Evolutionary conservation across 2,329 filamentous ascomycete genomes (phyloP), one percentile per base, ranked within the genome.

Genomic region (Ophiostoma australiae): DNA sequence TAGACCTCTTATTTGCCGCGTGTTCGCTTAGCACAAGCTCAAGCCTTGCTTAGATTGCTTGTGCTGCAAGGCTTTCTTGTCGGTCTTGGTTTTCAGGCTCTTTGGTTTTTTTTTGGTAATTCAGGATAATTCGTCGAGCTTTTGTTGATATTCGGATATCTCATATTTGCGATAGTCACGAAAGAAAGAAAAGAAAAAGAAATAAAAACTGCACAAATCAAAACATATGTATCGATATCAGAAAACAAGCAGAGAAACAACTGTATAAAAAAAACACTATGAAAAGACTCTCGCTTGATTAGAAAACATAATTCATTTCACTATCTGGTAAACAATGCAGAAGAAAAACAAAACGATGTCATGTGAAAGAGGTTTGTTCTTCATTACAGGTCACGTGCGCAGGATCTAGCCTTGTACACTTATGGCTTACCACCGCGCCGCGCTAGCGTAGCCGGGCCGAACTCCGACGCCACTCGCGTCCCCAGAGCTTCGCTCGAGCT

Each of bases 361-460:
- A 4, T 48, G 17, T 13, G 6, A 37, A 41, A 41, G n/a, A 31
- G 27, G 27, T 31, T 1, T 31, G 3, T 31, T 31, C 27, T 31
- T 31, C 27, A 41, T 41, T 2, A 15, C 5, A 39, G 44, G 44
- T 48, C 44, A 48, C 44, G 44, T 48, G 44, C 17, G 6, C 17
- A 11, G 6, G 4, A 27, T 58, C 52, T n/a, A 58, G 52, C 52
- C 52, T 58, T 27, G 52, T 27, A 58, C 8, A 27, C 10, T 3
- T 10, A 39, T 11, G 3, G 39, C 39, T 11, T 11, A 15, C 52
- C 52, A 31, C n/a, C 27, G 20, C 17, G 33, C 61, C 31, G 58
- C 58, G 58, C 58, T 63, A 63, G 58, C 58, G 58, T 33, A 63
- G 27, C 58, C 58, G 58, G 58, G 58, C 58, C 58, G 58, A 63